Evolutionary conservation across 768 basidiomycete species (phyloP).

Genomic region (Lactifluus piperatus): DNA sequence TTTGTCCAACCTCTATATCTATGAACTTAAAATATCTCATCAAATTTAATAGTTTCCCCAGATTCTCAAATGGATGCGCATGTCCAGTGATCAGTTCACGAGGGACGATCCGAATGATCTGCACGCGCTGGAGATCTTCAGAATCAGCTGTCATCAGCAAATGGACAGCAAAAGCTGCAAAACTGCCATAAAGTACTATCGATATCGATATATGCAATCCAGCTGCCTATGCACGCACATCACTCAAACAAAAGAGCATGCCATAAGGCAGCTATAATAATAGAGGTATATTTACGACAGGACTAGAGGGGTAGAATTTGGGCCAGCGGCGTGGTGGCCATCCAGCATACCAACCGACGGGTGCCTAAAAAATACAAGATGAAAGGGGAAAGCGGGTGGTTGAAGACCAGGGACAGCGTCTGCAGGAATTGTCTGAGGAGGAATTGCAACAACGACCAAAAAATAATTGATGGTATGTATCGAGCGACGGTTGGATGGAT

Average conservation of each 20-base stretch:
- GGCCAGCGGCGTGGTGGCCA: conserved; percentile 1
- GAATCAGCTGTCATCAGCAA: background rate
- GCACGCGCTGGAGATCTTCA: background rate
- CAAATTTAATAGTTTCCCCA: too few relatives aligned
- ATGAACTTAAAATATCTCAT: too few relatives aligned
- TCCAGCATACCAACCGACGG: conserved; percentile 1
- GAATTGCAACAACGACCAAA: conserved; percentile 1
- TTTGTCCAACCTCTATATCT: too few relatives aligned
- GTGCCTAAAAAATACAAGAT: conserved; percentile 4
- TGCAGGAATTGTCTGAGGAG: background rate
- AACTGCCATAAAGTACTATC: too few relatives aligned
- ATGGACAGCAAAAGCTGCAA: background rate
- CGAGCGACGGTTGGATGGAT: background rate
- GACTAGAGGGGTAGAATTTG: background rate
- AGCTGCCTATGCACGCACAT: background rate
- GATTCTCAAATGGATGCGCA: background rate
- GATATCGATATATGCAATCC: background rate
- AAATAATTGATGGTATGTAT: conserved; percentile 1
- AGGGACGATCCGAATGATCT: background rate
- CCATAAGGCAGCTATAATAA: conserved; percentile 6
- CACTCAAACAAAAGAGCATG: background rate
- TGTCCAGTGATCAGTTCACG: background rate
- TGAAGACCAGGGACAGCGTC: background rate
- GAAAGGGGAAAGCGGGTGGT: background rate
- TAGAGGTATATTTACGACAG: conserved; percentile 16